Percentiles rank a stretch among this genome's conserved stretches.
These are phyloP conservation scores for Blumeria hordei DNA, from an alignment of 2,329 filamentous ascomycete genomes.

Conservation along the genomic window DNA sequence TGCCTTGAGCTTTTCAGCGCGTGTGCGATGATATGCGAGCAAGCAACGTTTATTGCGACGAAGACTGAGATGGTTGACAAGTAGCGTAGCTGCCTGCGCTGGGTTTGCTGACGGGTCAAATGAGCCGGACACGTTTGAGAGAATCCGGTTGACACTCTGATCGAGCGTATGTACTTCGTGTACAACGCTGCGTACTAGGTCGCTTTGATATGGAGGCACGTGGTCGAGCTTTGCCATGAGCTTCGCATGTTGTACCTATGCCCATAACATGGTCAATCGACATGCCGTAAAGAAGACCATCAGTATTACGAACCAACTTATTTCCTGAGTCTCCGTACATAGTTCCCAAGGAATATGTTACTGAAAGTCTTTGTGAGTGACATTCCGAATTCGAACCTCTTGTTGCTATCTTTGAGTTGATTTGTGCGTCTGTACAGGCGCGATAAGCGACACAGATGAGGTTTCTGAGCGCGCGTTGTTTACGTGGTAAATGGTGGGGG, in stretches of 20 bases:
- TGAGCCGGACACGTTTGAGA: slow-evolving; percentile 60
- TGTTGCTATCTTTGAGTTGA: too few species aligned
- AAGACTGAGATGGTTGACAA: slow-evolving; percentile 90
- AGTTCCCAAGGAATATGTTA: too few species aligned
- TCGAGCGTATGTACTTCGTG: slow-evolving; percentile 87
- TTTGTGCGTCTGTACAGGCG: too few species aligned
- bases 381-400: slow-evolving; percentile 3
- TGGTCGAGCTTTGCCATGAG: slow-evolving; percentile 67
- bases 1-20: slow-evolving; percentile 77
- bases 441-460: too few species aligned
- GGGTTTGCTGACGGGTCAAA: slow-evolving; percentile 76
- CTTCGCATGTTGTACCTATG: slow-evolving; percentile 82
- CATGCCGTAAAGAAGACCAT: background rate
- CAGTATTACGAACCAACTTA: slow-evolving; percentile 29
- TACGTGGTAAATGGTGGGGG: too few species aligned
- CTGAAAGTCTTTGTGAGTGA: background rate
- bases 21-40: slow-evolving; percentile 75
- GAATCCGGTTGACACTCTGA: slow-evolving; percentile 54
- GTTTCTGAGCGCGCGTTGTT: too few species aligned
- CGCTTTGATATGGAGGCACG: slow-evolving; percentile 77
- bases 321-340: slow-evolving; percentile 53
- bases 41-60: slow-evolving; percentile 88
- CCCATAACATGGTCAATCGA: background rate
- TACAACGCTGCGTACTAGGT: slow-evolving; percentile 66
- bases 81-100: slow-evolving; percentile 61